Evolutionary conservation across 2,329 filamentous ascomycete genomes (phyloP), one percentile per base, ranked within the genome.

Genomic region (Penicillium corylophilum): DNA sequence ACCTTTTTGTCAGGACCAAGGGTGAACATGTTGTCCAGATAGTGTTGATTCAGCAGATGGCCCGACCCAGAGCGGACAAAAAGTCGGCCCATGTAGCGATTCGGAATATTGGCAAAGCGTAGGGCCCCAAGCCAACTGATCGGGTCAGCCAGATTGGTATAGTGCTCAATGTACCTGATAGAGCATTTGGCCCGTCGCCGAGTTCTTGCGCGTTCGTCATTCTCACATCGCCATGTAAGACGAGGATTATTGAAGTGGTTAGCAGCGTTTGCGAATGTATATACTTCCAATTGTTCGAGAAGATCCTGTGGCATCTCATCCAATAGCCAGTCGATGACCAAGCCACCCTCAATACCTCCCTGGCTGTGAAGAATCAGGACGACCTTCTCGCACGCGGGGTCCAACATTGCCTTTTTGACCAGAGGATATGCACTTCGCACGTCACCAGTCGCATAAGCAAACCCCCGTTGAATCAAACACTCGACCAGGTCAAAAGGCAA

Each of bases 231-330:
- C 28, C 26, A 50, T 81, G 23, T 79, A 58, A 83, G 80, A 0
- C 28, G 51, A 5, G 88, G 89, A 57, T 90, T 90, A 69, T 91
- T 91, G 75, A 90, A 92, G 68, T 92, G 88, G 62, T 90, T 90
- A 0, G 89, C 86, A 0, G 88, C 88, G 51, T 83, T 87, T 24
- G 87, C 89, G 66, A 93, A 93, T 0, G 88, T 92, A 69, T 80
- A 81, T 12, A 93, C 81, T 69, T 93, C 88, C 0, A 91, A 77
- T 61, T 90, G 88, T 2, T 77, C 71, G 5, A 90, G 74, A 3
- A 86, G 72, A 55, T 86, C 79, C 51, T 85, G 82, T 0, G 86
- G 82, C 12, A 90, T 71, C 64, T 91, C 88, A 56, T 86, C 83
- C 1, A 91, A 76, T 2, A 93, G 77, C 86, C 88, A 89, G 71